Percentiles rank a stretch among this genome's conserved stretches.
phyloP scores from a whole-genome alignment of 2,329 filamentous ascomycete species.

The Cladophialophora exuberans region DNA sequence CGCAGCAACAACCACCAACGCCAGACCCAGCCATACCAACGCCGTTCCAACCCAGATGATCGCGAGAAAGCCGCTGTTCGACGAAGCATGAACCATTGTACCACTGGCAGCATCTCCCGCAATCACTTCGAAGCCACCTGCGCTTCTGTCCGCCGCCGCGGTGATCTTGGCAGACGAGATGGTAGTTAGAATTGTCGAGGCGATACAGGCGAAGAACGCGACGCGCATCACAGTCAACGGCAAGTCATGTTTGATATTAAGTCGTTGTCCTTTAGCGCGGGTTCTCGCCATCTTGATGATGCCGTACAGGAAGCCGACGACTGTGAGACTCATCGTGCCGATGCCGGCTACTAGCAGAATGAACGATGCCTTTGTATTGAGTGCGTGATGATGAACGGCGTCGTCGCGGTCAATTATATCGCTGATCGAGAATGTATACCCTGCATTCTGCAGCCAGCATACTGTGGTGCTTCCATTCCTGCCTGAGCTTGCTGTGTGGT shows the following conservation, averaged over 20 bases:
- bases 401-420: background rate
- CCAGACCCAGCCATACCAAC: conserved; percentile 6
- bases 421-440: conserved; percentile 14
- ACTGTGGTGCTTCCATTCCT: conserved; percentile 5
- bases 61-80: background rate
- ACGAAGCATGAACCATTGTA: background rate
- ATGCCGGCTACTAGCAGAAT: conserved; percentile 4
- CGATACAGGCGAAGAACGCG: conserved; percentile 3
- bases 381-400: background rate
- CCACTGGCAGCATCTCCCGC: no score
- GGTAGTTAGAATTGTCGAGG: background rate
- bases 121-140: background rate
- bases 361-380: conserved; percentile 4
- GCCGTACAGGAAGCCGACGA: background rate
- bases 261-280: background rate
- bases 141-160: background rate
- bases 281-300: background rate
- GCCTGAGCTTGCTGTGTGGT: background rate
- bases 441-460: conserved; percentile 4
- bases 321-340: background rate
- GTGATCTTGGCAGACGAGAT: conserved; percentile 16
- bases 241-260: background rate
- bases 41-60: conserved; percentile 5
- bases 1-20: background rate
- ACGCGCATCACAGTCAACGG: conserved; percentile 3